These are phyloP conservation scores for Aspergillus quadrilineatus DNA, from an alignment of 2,329 filamentous ascomycete genomes.

Conservation along the genomic window DNA sequence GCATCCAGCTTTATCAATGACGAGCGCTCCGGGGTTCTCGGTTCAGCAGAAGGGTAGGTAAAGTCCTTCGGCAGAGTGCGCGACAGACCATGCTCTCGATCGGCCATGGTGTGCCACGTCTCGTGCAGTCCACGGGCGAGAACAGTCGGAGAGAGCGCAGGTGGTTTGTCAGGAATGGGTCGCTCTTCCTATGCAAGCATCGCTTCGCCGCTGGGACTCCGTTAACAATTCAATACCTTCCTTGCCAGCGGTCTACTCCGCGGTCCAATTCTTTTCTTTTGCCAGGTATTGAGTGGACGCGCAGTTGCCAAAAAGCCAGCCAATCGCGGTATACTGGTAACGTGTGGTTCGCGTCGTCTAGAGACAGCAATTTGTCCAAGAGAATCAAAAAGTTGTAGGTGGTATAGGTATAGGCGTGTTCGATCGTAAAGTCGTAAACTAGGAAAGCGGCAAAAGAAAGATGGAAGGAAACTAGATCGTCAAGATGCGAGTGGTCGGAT, in stretches of 20 bases:
- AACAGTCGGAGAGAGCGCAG: background rate
- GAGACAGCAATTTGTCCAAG: conserved; percentile 6
- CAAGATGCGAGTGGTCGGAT: conserved; percentile 26
- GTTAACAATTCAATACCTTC: background rate
- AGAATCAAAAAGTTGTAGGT: conserved; percentile 1
- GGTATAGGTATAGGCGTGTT: conserved; percentile 15
- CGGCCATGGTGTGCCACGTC: conserved; percentile 33
- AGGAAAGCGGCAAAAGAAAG: conserved; percentile 16
- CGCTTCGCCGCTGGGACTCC: conserved; percentile 15
- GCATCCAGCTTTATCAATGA: conserved; percentile 36
- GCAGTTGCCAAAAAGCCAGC: background rate
- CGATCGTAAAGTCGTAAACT: conserved; percentile 26
- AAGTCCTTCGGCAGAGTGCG: conserved; percentile 50
- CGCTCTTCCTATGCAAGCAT: conserved; percentile 16
- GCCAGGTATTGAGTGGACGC: conserved; percentile 2
- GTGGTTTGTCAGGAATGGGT: conserved; percentile 5
- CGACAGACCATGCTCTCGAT: conserved; percentile 42
- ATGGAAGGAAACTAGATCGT: conserved; percentile 23
- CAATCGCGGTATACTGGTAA: background rate
- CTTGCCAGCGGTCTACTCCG: background rate
- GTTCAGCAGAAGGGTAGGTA: conserved; percentile 41
- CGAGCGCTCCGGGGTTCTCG: conserved; percentile 45
- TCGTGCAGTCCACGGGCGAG: conserved; percentile 6
- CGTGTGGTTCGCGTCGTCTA: conserved; percentile 10
- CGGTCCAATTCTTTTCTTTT: background rate